Base-by-base conservation (phyloP, 1,284 basidiomycete genomes). In the Cryptococcus amylolentus region DNA sequence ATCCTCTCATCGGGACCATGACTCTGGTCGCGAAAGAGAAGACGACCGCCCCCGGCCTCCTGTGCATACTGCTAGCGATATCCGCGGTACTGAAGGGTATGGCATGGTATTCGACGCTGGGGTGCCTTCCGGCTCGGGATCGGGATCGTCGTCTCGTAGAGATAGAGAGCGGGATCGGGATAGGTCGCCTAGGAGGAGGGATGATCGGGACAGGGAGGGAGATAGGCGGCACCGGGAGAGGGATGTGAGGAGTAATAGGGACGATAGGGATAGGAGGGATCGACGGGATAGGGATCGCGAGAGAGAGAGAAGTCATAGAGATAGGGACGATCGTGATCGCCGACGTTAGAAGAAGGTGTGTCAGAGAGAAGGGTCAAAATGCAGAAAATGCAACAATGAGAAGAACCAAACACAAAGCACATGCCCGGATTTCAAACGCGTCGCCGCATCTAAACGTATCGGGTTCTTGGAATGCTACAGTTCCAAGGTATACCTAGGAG, bases 41-140 rank as follows among this genome's bases (percentile, higher is more conserved):
- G 27, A 23, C 14, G 45, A 46, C 45, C 45, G 45, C 45, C 23
- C 20, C 27, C 2, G 20, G 23, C 23, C 20, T 40, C 47, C 27
- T 16, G 37, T 40, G 31, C 35, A 54, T 41, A 49, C 57, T 38
- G 45, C 58, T 44, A 31, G 56, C 57, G 58, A 62, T 23, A 52
- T 43, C 13, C 43, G 55, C n/a, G 55, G 51, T 5, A 55, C 55
- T 31, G 54, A 50, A 37, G 57, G 57, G 6, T 62, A 62, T 37
- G 57, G 61, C 14, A 59, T 62, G 57, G 57, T 62, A 6, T 62
- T 62, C 49, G 61, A 62, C 14, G 31, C 37, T 18, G 37, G 13
- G 37, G 44, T 28, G 47, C 12, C 48, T 14, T 13, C 18, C 13
- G 9, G 27, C 18, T 20, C 26, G 12, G 16, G 55, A 37, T 20